phyloP scores from a whole-genome alignment of 2,329 filamentous ascomycete species.

The Lachnellula occidentalis region DNA sequence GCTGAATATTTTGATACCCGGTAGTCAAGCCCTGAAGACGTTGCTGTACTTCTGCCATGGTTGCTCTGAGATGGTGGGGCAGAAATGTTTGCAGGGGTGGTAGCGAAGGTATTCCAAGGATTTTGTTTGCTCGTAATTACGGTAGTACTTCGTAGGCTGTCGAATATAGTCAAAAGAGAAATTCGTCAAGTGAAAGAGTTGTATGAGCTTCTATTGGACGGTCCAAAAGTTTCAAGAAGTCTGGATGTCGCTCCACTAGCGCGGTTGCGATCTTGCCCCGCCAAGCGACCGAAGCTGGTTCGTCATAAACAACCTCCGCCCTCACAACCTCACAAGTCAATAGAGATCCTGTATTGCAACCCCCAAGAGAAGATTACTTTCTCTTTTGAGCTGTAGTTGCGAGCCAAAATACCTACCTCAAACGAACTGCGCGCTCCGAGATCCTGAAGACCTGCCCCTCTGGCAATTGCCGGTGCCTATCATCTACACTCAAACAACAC shows the following conservation, averaged over 20 bases:
- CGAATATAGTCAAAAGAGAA: background rate
- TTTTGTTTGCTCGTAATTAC: background rate
- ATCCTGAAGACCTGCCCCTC: background rate
- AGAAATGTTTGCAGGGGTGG: background rate
- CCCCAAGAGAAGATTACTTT: background rate
- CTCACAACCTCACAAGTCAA: constrained; percentile 6
- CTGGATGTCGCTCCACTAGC: constrained; percentile 14
- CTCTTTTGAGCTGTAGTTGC: background rate
- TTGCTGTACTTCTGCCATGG: constrained; percentile 71
- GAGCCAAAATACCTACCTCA: background rate
- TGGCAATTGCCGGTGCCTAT: background rate
- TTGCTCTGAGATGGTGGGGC: constrained; percentile 3
- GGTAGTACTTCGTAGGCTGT: background rate
- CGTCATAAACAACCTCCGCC: constrained; percentile 8
- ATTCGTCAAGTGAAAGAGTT: background rate
- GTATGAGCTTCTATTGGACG: background rate
- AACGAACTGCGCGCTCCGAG: background rate
- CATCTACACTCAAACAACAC: background rate
- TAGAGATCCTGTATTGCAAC: background rate
- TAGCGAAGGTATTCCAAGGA: background rate
- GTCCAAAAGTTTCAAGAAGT: constrained; percentile 12
- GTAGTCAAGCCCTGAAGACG: constrained; percentile 78
- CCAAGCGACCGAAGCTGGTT: constrained; percentile 15
- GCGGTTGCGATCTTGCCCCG: constrained; percentile 21
- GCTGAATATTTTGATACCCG: constrained; percentile 81